phyloP scores from a whole-genome alignment of 352 stramenopile species.

The Phytopythium ostracodes region DNA sequence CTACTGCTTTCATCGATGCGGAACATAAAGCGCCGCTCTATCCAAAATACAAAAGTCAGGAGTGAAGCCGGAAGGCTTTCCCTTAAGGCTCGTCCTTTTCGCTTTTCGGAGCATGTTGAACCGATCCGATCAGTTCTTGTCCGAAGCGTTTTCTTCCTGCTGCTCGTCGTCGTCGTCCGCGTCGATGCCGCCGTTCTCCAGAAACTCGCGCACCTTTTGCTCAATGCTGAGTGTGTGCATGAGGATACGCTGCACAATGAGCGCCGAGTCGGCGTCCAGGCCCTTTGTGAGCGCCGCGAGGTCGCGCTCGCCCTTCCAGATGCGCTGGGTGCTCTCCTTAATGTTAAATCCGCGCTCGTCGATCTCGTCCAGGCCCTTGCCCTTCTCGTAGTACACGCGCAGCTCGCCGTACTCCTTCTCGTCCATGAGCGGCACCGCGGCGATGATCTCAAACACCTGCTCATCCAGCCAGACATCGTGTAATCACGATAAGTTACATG shows the following conservation, averaged over 20 bases:
- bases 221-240: conserved; percentile 68
- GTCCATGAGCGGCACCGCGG: conserved; percentile 63
- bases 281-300: conserved; percentile 37
- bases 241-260: conserved; percentile 72
- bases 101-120: too few relatives aligned
- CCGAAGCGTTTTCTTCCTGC: conserved; percentile 11
- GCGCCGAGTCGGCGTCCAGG: conserved; percentile 52
- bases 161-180: conserved; percentile 8
- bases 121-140: conserved; percentile 4
- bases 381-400: conserved; percentile 54
- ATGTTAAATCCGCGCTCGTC: conserved; percentile 51
- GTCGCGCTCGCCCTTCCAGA: conserved; percentile 71
- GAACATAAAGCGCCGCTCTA: too few relatives aligned
- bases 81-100: too few relatives aligned
- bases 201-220: conserved; percentile 47
- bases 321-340: conserved; percentile 42
- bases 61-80: too few relatives aligned
- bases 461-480: not conserved
- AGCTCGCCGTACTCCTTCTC: conserved; percentile 59
- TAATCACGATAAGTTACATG: not conserved
- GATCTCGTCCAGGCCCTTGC: conserved; percentile 59
- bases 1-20: too few relatives aligned
- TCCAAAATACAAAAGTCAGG: too few relatives aligned
- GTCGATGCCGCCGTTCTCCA: conserved; percentile 21
- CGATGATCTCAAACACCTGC: conserved; percentile 60